Conservation (phyloP, 208 protist genomes). For the Spironucleus salmonicida region DNA sequence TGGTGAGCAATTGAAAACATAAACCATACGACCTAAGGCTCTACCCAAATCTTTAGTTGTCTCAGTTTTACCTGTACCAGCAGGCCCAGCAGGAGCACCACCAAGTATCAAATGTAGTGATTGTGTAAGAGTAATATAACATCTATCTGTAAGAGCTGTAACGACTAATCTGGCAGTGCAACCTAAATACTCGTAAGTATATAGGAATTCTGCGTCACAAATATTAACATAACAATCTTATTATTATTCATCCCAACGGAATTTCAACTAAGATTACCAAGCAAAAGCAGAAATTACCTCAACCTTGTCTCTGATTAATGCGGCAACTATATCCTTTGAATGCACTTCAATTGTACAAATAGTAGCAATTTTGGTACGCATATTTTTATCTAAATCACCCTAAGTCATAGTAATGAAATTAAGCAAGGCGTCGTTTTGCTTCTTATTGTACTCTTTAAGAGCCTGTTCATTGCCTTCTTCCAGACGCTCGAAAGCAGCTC, state of each 20-base stretch:
- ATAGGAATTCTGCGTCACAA: slow-evolving; percentile 75
- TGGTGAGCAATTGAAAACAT: slow-evolving; percentile 83
- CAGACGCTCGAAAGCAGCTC: slow-evolving; percentile 82
- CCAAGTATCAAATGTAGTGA: slow-evolving; percentile 80
- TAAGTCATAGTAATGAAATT: slow-evolving; percentile 76
- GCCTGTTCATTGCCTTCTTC: slow-evolving; percentile 89
- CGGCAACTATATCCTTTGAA: slow-evolving; percentile 51
- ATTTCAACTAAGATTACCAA: slow-evolving; percentile 83
- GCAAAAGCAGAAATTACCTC: slow-evolving; percentile 64
- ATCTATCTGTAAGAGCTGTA: slow-evolving; percentile 89
- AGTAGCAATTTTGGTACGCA: slow-evolving; percentile 83
- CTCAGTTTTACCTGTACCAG: slow-evolving; percentile 87
- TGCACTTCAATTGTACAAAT: slow-evolving; percentile 93
- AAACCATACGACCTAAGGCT: slow-evolving; percentile 80
- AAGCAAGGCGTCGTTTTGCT: slow-evolving; percentile 70
- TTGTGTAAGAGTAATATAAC: slow-evolving; percentile 93
- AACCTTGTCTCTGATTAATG: slow-evolving; percentile 58
- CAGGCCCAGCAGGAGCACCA: slow-evolving; percentile 75
- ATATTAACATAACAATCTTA: slow-evolving; percentile 73
- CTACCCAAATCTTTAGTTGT: slow-evolving; percentile 92
- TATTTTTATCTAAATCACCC: slow-evolving; percentile 45
- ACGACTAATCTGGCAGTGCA: slow-evolving; percentile 83
- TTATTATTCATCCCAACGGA: slow-evolving; percentile 73
- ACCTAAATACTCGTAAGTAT: slow-evolving; percentile 97
- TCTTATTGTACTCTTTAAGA: slow-evolving; percentile 84